A percentile compares a stretch with the other conserved stretches of the same genome.
phyloP scores from a whole-genome alignment of 2,329 filamentous ascomycete genomes.

The Calonectria honghensis region DNA sequence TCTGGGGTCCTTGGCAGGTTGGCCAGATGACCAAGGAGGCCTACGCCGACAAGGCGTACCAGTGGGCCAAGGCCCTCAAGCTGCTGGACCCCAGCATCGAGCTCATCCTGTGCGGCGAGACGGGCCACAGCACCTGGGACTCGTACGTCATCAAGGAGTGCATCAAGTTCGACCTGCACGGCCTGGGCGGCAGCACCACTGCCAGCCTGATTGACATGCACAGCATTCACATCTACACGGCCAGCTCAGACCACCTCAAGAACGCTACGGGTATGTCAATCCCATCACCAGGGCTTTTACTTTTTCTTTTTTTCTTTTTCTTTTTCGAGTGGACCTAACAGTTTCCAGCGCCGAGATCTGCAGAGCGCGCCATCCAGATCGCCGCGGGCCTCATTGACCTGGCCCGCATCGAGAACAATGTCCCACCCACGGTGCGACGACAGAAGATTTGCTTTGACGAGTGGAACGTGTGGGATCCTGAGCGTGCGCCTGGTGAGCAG shows the following conservation, averaged over 20 bases:
- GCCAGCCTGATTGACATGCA: constrained; percentile 82
- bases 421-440: constrained; percentile 74
- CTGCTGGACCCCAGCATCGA: constrained; percentile 81
- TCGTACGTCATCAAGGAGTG: constrained; percentile 83
- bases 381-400: constrained; percentile 82
- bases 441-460: constrained; percentile 88
- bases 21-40: constrained; percentile 81
- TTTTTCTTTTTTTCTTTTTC: background rate
- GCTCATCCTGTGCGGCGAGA: constrained; percentile 85
- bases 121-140: constrained; percentile 82
- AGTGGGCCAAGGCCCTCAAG: constrained; percentile 84
- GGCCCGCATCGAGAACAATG: constrained; percentile 80
- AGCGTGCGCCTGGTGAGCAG: constrained; percentile 80
- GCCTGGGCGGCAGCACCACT: constrained; percentile 57
- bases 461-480: constrained; percentile 89
- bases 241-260: constrained; percentile 68
- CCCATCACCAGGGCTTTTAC: background rate
- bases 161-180: constrained; percentile 64
- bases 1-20: constrained; percentile 81
- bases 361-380: constrained; percentile 84
- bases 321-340: constrained; percentile 12
- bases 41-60: constrained; percentile 80
- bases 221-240: constrained; percentile 87
- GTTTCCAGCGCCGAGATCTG: constrained; percentile 75
- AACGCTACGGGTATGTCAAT: constrained; percentile 66